Evolutionary conservation across 1,139 yeast species (phyloP).

Genomic region (Debaryomyces psychrophilus): DNA sequence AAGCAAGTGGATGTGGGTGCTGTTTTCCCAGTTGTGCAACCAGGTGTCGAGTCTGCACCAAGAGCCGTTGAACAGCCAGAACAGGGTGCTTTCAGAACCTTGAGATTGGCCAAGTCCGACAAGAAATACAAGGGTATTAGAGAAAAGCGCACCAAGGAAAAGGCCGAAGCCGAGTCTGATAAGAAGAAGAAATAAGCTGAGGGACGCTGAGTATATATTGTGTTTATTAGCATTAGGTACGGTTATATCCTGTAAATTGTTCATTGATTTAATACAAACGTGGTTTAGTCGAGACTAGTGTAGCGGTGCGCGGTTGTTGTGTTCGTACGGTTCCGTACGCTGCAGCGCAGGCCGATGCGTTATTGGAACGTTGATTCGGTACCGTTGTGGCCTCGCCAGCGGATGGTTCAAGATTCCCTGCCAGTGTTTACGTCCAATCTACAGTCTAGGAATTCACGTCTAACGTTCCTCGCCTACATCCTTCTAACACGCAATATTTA

Average conservation of each 20-base stretch:
- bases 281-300: slow-evolving; percentile 7
- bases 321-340: too few relatives aligned
- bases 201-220: slow-evolving; percentile 9
- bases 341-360: too few relatives aligned
- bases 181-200: slow-evolving; percentile 80
- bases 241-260: slow-evolving; percentile 9
- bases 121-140: slow-evolving; percentile 94
- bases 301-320: background rate
- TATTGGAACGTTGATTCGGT: too few relatives aligned
- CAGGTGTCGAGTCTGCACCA: slow-evolving; percentile 70
- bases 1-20: slow-evolving; percentile 80
- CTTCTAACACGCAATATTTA: slow-evolving; percentile 5
- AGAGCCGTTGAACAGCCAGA: slow-evolving; percentile 88
- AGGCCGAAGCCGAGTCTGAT: slow-evolving; percentile 99
- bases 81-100: slow-evolving; percentile 93
- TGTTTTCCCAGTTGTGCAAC: slow-evolving; percentile 90
- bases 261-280: slow-evolving; percentile 9
- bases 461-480: background rate
- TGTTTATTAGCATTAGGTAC: slow-evolving; percentile 8
- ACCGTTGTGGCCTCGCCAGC: too few relatives aligned
- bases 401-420: too few relatives aligned
- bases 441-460: too few relatives aligned
- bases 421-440: too few relatives aligned
- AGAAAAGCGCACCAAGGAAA: slow-evolving; percentile 95
- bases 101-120: slow-evolving; percentile 92